Conservation (phyloP, 2,329 filamentous ascomycete species). For the Knoxdaviesia capensis region DNA sequence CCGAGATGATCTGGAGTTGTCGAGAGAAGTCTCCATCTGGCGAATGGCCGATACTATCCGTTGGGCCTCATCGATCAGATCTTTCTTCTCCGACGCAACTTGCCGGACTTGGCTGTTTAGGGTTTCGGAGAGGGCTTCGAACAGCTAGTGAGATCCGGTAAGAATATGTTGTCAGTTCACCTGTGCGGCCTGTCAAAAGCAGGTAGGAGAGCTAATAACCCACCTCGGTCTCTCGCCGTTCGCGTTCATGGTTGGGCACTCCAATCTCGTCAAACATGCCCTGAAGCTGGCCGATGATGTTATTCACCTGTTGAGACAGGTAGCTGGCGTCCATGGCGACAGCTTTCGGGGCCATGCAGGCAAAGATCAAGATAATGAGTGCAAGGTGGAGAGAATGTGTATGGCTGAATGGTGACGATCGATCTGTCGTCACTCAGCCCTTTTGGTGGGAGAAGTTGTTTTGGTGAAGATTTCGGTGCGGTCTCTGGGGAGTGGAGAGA, state of each 20-base stretch:
- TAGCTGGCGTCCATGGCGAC: constrained; percentile 69
- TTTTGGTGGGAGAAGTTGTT: too few species aligned
- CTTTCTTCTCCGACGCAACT: constrained; percentile 75
- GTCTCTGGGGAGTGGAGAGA: too few species aligned
- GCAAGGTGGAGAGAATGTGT: too few species aligned
- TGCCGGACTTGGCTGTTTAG: constrained; percentile 74
- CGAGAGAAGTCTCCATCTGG: constrained; percentile 83
- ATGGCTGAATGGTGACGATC: too few species aligned
- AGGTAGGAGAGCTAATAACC: constrained; percentile 8
- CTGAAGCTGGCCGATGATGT: constrained; percentile 82
- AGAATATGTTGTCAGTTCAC: neutral
- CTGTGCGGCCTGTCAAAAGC: neutral
- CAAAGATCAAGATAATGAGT: too few species aligned
- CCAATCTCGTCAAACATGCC: constrained; percentile 95
- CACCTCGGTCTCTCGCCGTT: constrained; percentile 77
- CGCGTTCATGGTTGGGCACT: constrained; percentile 80
- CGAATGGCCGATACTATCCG: constrained; percentile 67
- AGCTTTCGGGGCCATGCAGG: too few species aligned
- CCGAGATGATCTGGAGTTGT: constrained; percentile 47
- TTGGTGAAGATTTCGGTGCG: too few species aligned
- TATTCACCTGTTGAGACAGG: constrained; percentile 85
- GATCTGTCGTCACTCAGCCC: too few species aligned
- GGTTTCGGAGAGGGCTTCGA: constrained; percentile 76
- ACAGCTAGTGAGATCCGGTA: constrained; percentile 40
- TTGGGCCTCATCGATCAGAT: constrained; percentile 76